These are phyloP conservation scores for Parachaetomium inaequale DNA, from an alignment of 495 filamentous ascomycete genomes.

Conservation along the genomic window DNA sequence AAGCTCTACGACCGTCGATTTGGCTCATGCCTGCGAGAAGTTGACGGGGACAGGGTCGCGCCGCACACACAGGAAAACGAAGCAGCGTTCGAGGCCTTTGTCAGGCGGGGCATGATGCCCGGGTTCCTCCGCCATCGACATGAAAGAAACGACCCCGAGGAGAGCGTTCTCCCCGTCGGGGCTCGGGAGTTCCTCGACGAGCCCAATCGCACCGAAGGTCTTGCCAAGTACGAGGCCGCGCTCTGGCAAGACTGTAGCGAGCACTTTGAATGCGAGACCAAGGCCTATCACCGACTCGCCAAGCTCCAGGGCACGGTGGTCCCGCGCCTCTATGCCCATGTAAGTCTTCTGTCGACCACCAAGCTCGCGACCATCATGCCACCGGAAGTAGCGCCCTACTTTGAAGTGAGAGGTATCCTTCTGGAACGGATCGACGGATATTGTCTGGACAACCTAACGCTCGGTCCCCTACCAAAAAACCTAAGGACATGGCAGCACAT, in stretches of 20 bases:
- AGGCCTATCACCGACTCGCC: constrained; percentile 12
- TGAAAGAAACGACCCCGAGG: constrained; percentile 5
- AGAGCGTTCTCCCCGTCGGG: neutral
- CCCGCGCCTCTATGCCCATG: constrained; percentile 1
- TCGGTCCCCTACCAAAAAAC: neutral
- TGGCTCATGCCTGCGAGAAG: constrained; percentile 6
- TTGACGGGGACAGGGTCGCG: neutral
- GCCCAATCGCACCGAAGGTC: constrained; percentile 3
- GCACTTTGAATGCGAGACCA: constrained; percentile 15
- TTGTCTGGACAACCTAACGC: constrained; percentile 7
- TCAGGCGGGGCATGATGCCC: constrained; percentile 14
- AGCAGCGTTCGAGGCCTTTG: constrained; percentile 12
- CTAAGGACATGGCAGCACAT: constrained; percentile 8
- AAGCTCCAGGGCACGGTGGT: constrained; percentile 4
- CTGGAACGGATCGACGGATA: constrained; percentile 11
- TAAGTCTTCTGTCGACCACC: constrained; percentile 10
- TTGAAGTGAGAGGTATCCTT: constrained; percentile 12
- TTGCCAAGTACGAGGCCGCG: constrained; percentile 15
- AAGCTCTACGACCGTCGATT: constrained; percentile 19
- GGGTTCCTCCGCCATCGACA: constrained; percentile 4
- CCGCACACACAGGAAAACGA: constrained; percentile 5
- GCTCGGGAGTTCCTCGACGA: constrained; percentile 10
- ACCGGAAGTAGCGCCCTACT: constrained; percentile 7
- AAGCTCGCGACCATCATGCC: constrained; percentile 2
- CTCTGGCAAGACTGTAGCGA: constrained; percentile 11